These are phyloP conservation scores for Neofusicoccum ribis DNA, from an alignment of 2,329 filamentous ascomycete genomes.

Conservation along the genomic window DNA sequence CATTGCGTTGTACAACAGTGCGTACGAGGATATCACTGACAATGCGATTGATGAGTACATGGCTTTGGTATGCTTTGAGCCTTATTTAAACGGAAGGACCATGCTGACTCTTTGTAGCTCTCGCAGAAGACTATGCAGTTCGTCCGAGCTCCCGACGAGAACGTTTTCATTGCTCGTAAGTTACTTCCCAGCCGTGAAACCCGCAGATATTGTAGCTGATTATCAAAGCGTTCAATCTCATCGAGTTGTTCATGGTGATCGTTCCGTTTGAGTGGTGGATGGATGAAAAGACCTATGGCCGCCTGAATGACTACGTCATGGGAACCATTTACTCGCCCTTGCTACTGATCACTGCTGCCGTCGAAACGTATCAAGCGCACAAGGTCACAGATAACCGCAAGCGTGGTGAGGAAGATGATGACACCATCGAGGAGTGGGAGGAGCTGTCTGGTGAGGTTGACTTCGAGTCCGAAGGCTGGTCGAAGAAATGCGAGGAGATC, in stretches of 20 bases:
- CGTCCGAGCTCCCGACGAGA: slow-evolving; percentile 93
- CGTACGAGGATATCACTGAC: slow-evolving; percentile 91
- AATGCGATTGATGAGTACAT: slow-evolving; percentile 95
- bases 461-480: slow-evolving; percentile 83
- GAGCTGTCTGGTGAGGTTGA: slow-evolving; percentile 71
- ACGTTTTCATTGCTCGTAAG: slow-evolving; percentile 83
- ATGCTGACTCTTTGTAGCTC: not conserved
- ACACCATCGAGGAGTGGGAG: slow-evolving; percentile 90
- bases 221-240: slow-evolving; percentile 70
- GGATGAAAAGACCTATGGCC: slow-evolving; percentile 69
- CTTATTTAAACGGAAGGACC: no score
- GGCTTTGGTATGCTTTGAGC: slow-evolving; percentile 55
- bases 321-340: slow-evolving; percentile 80
- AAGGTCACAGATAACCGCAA: slow-evolving; percentile 72
- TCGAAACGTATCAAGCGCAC: slow-evolving; percentile 48
- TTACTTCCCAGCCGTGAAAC: slow-evolving; percentile 34
- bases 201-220: not conserved
- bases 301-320: slow-evolving; percentile 88
- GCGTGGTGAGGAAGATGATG: slow-evolving; percentile 85
- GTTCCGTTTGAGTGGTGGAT: slow-evolving; percentile 96
- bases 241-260: slow-evolving; percentile 79
- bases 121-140: slow-evolving; percentile 91
- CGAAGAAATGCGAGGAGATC: slow-evolving; percentile 71
- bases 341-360: slow-evolving; percentile 72
- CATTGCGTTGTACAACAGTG: slow-evolving; percentile 94